These are phyloP conservation scores for Pterocarpus macrocarpus DNA, from an alignment of 306 rosid species.

Conservation along the genomic window DNA sequence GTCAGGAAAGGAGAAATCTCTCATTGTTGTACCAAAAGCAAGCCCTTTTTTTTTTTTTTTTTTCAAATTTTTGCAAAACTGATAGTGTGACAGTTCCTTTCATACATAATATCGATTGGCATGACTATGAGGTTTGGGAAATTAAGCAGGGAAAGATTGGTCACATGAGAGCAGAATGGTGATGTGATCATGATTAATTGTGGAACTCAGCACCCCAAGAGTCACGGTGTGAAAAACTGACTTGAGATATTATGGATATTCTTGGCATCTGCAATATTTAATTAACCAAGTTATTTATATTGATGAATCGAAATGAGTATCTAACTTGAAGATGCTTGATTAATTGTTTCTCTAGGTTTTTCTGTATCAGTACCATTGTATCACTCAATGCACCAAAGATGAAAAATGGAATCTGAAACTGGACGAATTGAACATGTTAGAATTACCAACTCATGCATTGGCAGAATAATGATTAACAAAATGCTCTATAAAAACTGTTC, in stretches of 20 bases:
- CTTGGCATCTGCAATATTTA: background rate
- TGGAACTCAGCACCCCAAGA: conserved; percentile 9
- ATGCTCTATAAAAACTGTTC: conserved; percentile 42
- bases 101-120: conserved; percentile 7
- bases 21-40: background rate
- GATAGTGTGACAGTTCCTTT: background rate
- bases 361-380: conserved; percentile 8
- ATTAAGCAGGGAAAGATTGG: conserved; percentile 9
- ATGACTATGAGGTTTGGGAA: conserved; percentile 10
- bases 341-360: conserved; percentile 11
- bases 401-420: background rate
- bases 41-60: background rate
- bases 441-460: background rate
- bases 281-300: too few relatives aligned
- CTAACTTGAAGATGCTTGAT: conserved; percentile 24
- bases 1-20: conserved; percentile 21
- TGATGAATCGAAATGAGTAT: background rate
- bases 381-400: background rate
- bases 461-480: conserved; percentile 17
- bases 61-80: background rate
- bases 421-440: conserved; percentile 18
- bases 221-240: background rate
- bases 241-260: conserved; percentile 2
- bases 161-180: conserved; percentile 14
- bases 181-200: background rate